Evolutionary conservation across 2,329 filamentous ascomycete species (phyloP), one percentile per base, ranked within the genome.

Genomic region (Pseudophaeomoniella oleicola): DNA sequence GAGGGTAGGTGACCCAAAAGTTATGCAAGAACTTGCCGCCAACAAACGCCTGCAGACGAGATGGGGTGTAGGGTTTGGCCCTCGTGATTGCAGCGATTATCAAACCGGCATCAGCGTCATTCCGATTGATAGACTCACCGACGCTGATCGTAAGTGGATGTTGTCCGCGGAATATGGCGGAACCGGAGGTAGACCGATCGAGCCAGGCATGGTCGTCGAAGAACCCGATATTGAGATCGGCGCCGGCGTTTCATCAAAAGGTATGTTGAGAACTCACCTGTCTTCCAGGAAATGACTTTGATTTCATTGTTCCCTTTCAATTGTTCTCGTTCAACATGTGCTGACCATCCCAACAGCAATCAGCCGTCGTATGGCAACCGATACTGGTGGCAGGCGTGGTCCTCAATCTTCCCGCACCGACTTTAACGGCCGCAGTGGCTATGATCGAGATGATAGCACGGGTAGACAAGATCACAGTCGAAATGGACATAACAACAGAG

Each of bases 161-260:
- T 62, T 94, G 45, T 94, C 78, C 22, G 92, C 90, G 10, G 84
- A 93, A 45, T 94, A 80, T 53, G 90, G 90, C 46, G 90, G 90
- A 37, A 94, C 84, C 43, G 90, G 88, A 39, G 90, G 88, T 38
- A 72, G 73, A 39, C 64, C 75, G 2, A 84, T 98, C 42, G 79
- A 86, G 52, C 67, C 73, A 11, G 86, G 87, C 30, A 75, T 98
- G 62, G 81, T 87, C 4, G 81, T 98, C 16, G 90, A 98, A 56
- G 90, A 98, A 60, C 90, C 90, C 3, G 90, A 98, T 53, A 98
- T 98, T 49, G 90, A 98, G 59, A 98, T 98, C 39, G 90, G 90
- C 37, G 87, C 88, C 13, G 90, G 90, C 38, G 92, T 98, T 11
- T 94, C 87, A 13, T 94, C 86, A 31, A 98, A 98, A 66, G 85